These are phyloP conservation scores for Schoenoplectus triqueter DNA, from an alignment of 202 grass and related monocot genomes.

Conservation along the genomic window DNA sequence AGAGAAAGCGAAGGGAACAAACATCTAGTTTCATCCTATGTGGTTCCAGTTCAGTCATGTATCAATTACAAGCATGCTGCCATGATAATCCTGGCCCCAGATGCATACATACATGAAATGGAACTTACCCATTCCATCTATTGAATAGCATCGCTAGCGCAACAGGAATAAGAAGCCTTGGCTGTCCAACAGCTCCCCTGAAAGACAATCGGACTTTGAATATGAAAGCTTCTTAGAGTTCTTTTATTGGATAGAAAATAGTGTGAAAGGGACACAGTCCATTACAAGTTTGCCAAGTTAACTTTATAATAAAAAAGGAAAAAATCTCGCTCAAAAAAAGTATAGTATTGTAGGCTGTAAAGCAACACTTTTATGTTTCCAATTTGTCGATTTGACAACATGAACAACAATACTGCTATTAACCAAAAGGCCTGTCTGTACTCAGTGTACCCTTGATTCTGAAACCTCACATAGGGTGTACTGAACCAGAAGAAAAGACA, in stretches of 20 bases:
- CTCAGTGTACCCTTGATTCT: neutral
- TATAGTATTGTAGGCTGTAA: neutral
- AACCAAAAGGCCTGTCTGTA: neutral
- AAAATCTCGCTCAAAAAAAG: neutral
- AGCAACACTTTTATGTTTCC: neutral
- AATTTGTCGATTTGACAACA: constrained; percentile 12
- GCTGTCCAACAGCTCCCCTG: constrained; percentile 91
- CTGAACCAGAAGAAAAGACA: neutral
- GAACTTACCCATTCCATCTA: constrained; percentile 85
- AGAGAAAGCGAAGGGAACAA: neutral
- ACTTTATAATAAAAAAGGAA: neutral
- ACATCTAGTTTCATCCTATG: neutral
- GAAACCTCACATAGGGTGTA: neutral
- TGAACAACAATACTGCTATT: neutral
- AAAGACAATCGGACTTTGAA: constrained; percentile 34
- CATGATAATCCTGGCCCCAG: neutral
- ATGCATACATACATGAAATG: neutral
- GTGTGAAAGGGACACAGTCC: neutral
- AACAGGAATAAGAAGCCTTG: constrained; percentile 85
- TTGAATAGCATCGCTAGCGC: constrained; percentile 89
- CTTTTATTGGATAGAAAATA: neutral
- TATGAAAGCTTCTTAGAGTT: neutral
- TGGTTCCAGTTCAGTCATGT: constrained; percentile 25
- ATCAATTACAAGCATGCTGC: neutral
- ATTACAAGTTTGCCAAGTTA: neutral